phyloP scores from a whole-genome alignment of 179 eudicot genomes.

The Spinacia oleracea region DNA sequence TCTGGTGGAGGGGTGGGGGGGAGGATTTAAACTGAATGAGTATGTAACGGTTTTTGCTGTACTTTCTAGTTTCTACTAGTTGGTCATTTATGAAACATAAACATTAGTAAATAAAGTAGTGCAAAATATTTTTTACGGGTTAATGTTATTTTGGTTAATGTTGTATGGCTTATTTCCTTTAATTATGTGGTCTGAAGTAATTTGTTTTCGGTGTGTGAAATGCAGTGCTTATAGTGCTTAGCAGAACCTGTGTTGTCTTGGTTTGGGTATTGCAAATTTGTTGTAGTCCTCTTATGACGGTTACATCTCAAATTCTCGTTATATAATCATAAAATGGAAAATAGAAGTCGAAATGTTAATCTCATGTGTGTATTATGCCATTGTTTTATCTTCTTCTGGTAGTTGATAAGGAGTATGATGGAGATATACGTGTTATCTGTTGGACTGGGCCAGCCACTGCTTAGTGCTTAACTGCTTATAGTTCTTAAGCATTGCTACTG shows the following conservation, averaged over 20 bases:
- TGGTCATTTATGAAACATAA: no score
- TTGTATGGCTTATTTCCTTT: neutral
- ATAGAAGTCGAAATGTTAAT: neutral
- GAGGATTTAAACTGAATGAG: no score
- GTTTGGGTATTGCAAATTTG: neutral
- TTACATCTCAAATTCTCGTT: neutral
- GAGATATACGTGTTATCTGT: neutral
- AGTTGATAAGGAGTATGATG: neutral
- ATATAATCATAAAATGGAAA: neutral
- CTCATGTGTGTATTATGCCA: neutral
- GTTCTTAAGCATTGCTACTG: neutral
- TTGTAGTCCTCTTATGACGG: neutral
- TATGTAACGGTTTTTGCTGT: no score
- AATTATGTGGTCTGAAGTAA: neutral
- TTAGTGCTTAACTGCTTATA: neutral
- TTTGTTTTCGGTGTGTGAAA: neutral
- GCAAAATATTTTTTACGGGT: no score
- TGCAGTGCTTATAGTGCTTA: neutral
- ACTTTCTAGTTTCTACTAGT: no score
- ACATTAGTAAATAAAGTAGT: no score
- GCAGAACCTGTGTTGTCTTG: neutral
- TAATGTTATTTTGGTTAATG: neutral
- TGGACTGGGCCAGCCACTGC: neutral
- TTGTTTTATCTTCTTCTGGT: neutral
- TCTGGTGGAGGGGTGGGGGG: no score